Percentiles rank a stretch among this genome's conserved stretches.
These are phyloP conservation scores for Furcasterigmium sp. DNA, from an alignment of 2,329 filamentous ascomycete species.

Conservation along the genomic window DNA sequence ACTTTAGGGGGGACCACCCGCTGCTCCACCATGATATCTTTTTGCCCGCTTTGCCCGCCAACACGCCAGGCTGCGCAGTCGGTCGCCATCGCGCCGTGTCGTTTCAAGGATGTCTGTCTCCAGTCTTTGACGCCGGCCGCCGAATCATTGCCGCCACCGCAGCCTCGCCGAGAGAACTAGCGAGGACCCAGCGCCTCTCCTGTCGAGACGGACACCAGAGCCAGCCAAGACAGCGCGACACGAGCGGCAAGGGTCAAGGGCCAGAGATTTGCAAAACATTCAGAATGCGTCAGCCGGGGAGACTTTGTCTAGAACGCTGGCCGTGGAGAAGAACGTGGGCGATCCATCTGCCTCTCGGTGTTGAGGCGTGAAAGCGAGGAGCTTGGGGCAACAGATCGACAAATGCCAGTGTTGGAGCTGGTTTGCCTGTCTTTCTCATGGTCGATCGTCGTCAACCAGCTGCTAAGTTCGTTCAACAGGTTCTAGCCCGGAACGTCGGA, in stretches of 20 bases:
- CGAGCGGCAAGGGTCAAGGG: neutral
- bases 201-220: too few relatives aligned
- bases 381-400: neutral
- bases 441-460: too few relatives aligned
- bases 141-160: neutral
- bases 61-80: neutral
- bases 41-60: neutral
- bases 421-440: too few relatives aligned
- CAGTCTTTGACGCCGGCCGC: neutral
- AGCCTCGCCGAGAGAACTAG: neutral
- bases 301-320: neutral
- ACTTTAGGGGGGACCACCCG: neutral
- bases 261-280: neutral
- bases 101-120: neutral
- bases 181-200: neutral
- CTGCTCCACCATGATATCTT: neutral
- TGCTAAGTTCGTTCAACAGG: too few relatives aligned
- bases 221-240: too few relatives aligned
- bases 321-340: neutral
- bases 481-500: too few relatives aligned
- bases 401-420: too few relatives aligned
- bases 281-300: too few relatives aligned
- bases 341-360: neutral
- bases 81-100: neutral
- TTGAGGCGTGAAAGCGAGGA: neutral